Evolutionary conservation across 2,329 filamentous ascomycete species (phyloP).

Genomic region (Calonectria fujianensis): DNA sequence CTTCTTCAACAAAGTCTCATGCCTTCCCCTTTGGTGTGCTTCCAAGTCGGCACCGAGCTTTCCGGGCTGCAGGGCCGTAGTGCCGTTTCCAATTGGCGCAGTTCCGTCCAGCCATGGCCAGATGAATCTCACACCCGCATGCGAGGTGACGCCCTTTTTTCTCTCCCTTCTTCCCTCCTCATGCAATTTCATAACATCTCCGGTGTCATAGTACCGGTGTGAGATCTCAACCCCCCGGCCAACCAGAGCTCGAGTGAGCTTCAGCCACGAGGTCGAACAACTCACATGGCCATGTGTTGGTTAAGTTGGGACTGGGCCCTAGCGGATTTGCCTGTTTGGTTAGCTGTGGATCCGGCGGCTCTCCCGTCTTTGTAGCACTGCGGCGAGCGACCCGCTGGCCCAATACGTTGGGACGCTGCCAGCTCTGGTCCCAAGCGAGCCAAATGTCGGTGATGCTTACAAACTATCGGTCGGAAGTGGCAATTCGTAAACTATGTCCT

Average conservation of each 20-base stretch:
- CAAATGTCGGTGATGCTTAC: slow-evolving; percentile 31
- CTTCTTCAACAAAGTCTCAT: slow-evolving; percentile 15
- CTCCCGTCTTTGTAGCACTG: slow-evolving; percentile 29
- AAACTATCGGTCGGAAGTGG: slow-evolving; percentile 1
- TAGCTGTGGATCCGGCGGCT: slow-evolving; percentile 9
- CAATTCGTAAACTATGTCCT: slow-evolving; percentile 11
- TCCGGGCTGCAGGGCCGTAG: slow-evolving; percentile 1
- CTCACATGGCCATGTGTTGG: slow-evolving; percentile 22
- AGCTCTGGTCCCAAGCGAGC: neutral
- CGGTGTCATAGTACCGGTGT: slow-evolving; percentile 27
- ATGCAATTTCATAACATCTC: neutral
- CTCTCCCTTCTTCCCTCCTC: neutral
- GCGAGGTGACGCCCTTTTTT: neutral
- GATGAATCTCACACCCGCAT: neutral
- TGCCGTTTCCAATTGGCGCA: slow-evolving; percentile 11
- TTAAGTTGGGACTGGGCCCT: slow-evolving; percentile 3
- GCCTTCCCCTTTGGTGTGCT: neutral
- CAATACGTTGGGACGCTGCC: slow-evolving; percentile 10
- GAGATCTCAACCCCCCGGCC: slow-evolving; percentile 13
- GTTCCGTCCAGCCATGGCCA: neutral
- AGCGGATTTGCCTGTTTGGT: slow-evolving; percentile 16
- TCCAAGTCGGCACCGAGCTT: slow-evolving; percentile 6
- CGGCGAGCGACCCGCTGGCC: neutral
- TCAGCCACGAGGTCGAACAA: slow-evolving; percentile 7
- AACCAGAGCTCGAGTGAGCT: slow-evolving; percentile 14